A percentile compares a stretch with the other conserved stretches of the same genome.
Conservation (phyloP, 2,329 filamentous ascomycete genomes). For the Dactylonectria estremocensis region DNA sequence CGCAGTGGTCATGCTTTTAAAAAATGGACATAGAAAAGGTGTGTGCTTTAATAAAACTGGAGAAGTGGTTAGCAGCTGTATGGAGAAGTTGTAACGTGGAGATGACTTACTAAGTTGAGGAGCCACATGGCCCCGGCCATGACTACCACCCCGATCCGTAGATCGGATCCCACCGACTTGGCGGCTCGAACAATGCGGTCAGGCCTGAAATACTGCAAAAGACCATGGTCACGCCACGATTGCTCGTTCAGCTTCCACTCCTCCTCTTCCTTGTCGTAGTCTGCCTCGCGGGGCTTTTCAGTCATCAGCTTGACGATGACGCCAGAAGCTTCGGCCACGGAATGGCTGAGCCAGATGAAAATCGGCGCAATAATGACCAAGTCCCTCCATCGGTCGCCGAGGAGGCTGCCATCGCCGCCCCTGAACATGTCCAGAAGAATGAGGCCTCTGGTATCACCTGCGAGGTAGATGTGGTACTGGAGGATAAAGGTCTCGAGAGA, state of each 20-base stretch:
- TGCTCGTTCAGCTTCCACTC: constrained; percentile 46
- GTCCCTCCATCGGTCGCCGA: constrained; percentile 47
- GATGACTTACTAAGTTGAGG: constrained; percentile 44
- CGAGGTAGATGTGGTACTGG: constrained; percentile 74
- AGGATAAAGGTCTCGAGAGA: constrained; percentile 74
- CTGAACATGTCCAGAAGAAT: constrained; percentile 54
- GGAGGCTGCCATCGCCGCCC: constrained; percentile 41
- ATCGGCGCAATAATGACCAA: constrained; percentile 46
- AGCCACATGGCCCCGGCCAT: constrained; percentile 43
- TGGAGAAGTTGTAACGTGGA: accelerated
- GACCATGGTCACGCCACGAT: constrained; percentile 3
- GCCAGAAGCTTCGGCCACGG: constrained; percentile 44
- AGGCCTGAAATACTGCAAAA: constrained; percentile 23
- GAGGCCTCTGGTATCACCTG: constrained; percentile 69
- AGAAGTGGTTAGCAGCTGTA: constrained; percentile 18
- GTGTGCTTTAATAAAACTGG: constrained; percentile 37
- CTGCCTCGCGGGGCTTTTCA: constrained; percentile 26
- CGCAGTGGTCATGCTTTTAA: constrained; percentile 16
- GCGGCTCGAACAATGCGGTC: constrained; percentile 13
- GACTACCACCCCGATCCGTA: constrained; percentile 32
- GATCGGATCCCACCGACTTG: constrained; percentile 19
- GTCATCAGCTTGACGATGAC: constrained; percentile 46
- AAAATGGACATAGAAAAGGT: constrained; percentile 17
- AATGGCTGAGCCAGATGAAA: constrained; percentile 50
- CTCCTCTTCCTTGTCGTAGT: constrained; percentile 32